These are phyloP conservation scores for Dalbergia cochinchinensis DNA, from an alignment of 306 rosid genomes.

Conservation along the genomic window DNA sequence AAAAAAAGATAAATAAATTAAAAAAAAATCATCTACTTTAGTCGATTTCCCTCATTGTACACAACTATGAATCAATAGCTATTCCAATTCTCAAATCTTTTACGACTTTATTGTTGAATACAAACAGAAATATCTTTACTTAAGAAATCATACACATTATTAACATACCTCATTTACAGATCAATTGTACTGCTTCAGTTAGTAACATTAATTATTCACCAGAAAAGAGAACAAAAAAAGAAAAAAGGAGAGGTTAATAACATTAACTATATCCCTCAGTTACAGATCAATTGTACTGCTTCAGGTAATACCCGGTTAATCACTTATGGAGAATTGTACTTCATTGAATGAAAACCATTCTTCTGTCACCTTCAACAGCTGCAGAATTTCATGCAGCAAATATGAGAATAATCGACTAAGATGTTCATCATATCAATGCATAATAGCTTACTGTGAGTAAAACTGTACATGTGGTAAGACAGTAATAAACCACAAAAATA, in stretches of 20 bases:
- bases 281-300: not conserved
- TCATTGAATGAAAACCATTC: not conserved
- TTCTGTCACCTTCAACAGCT: constrained; percentile 19
- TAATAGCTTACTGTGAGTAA: not conserved
- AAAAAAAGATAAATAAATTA: not conserved
- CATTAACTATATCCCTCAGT: not conserved
- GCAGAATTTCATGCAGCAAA: constrained; percentile 10
- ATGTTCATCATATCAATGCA: not conserved
- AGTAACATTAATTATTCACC: not conserved
- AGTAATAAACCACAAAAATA: not conserved
- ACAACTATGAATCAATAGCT: not conserved
- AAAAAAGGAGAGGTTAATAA: no score
- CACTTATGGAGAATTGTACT: not conserved
- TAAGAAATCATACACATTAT: not conserved
- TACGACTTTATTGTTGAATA: not conserved
- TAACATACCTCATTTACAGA: not conserved
- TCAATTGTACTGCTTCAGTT: not conserved
- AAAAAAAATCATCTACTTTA: not conserved
- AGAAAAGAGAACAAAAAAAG: no score
- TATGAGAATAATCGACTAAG: not conserved
- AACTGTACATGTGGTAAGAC: not conserved
- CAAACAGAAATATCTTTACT: not conserved
- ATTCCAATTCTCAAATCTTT: not conserved
- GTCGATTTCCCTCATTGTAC: not conserved
- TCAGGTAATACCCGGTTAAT: not conserved